Base-by-base conservation (phyloP, 2,329 filamentous ascomycete genomes). In the Orbilia blumenaviensis region DNA sequence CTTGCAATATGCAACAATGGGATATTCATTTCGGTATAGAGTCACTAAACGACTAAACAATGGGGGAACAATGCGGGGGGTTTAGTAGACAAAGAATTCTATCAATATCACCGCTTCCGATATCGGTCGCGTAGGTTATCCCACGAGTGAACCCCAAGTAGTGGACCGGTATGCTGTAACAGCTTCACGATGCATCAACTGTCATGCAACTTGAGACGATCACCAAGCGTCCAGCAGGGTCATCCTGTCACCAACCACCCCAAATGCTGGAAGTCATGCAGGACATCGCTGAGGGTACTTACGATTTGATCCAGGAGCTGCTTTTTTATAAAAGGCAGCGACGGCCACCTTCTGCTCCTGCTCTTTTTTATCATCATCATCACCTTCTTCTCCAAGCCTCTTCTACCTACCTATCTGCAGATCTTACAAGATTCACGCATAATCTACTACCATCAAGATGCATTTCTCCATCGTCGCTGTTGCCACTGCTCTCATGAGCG, bases 401-500 rank as follows among this genome's bases (percentile, higher is more conserved):
- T 16, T 23, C 25, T 21, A 14, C 18, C 29, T 36, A 25, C 23
- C 8, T 9, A 58, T 3, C 32, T 23, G 42, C 48, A 34, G 41
- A 29, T 56, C 34, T 44, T 38, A 34, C 23, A 25, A 36, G 18
- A 29, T 58, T 41, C 36, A 32, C 23, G 34, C 36, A 42, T 61
- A 42, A 25, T 12, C 25, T 61, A 34, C 52, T 18, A 60, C 16
- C 18, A 46, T 46, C 66, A 63, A 62, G n/a, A 71, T 71, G 66
- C 54, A 62, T 36, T 71, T 71, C 66, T 71, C 66, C 44, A 42
- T 71, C 29, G 16, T 71, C 36, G 34, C 61, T 1, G 50, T 73
- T 36, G 67, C 48, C 18, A 36, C 67, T 16, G 60, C 63, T 34
- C 34, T 54, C 46, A 23, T 66, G 10, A 64, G 54, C 48, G 67